Conservation (phyloP, 805 yeast species). For the Pichia gijzeniarum region DNA sequence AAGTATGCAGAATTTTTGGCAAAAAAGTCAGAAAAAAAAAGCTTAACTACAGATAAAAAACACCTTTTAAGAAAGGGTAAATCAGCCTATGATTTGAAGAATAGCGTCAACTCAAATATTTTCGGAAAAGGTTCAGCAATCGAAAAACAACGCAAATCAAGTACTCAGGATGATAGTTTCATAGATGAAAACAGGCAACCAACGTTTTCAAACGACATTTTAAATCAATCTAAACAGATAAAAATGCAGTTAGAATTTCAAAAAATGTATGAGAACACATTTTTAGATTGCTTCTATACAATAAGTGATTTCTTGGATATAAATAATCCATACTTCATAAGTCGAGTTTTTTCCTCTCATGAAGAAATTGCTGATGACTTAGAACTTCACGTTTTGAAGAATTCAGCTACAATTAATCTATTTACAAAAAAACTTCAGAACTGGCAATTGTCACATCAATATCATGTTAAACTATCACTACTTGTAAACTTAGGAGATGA, state of each 20-base stretch:
- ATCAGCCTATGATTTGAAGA: slow-evolving; percentile 2
- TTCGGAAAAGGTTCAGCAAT: neutral
- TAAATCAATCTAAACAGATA: slow-evolving; percentile 6
- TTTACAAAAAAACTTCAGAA: slow-evolving; percentile 13
- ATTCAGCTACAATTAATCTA: slow-evolving; percentile 23
- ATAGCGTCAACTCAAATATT: neutral
- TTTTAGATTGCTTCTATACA: slow-evolving; percentile 33
- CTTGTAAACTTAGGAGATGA: slow-evolving; percentile 30
- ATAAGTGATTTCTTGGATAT: slow-evolving; percentile 25
- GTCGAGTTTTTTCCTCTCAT: slow-evolving; percentile 27
- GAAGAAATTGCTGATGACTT: slow-evolving; percentile 24
- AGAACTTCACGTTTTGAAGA: slow-evolving; percentile 16
- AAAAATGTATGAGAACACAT: slow-evolving; percentile 21
- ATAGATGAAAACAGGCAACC: too few species aligned
- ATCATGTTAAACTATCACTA: slow-evolving; percentile 26
- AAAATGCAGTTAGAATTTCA: slow-evolving; percentile 28
- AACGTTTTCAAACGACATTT: neutral
- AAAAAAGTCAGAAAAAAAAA: too few species aligned
- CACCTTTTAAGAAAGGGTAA: neutral
- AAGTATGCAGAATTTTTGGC: too few species aligned
- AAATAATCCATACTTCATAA: slow-evolving; percentile 30
- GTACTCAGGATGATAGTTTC: neutral
- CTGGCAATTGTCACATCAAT: slow-evolving; percentile 25
- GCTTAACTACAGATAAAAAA: too few species aligned
- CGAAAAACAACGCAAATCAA: neutral